Evolutionary conservation across 1,284 basidiomycete genomes (phyloP), one percentile per base, ranked within the genome.

Genomic region (Ceratobasidium sp.): DNA sequence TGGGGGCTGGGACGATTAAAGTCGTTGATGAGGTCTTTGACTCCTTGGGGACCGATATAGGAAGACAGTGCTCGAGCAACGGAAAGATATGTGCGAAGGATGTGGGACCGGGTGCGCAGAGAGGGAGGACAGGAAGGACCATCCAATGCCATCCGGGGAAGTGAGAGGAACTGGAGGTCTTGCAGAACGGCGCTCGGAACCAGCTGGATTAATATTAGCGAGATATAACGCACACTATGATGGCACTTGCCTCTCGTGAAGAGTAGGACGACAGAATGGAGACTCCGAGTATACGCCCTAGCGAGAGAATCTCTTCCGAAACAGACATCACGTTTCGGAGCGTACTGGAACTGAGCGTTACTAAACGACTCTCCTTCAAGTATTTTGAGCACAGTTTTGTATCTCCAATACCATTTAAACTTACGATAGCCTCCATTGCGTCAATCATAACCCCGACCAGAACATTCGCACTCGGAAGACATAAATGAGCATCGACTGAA

Each of bases 381-480:
- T 40, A 7, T 70, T 18, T 26, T 55, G 18, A 58, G 55, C 39
- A 23, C 23, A 44, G 3, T 4, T 0, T 18, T 39, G 33, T 33
- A 33, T 33, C 13, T 6, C 28, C 2, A 40, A 18, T 6, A 18
- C 33, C 18, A 18, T 20, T n/a, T 33, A 39, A 9, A n/a, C 68
- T 70, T 18, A 70, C 68, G 1, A 70, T 28, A 23, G 53, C 39
- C 15, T 70, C 68, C 55, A 70, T 42, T 15, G 53, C 68, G 33
- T 70, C 68, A 15, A 70, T 70, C 40, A 70, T 56, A 10, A 70
- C 68, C 23, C 68, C 68, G 13, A 70, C 68, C 10, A 70, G 23
- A n/a, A 70, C 39, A 42, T 70, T 70, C 39, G 68, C 68, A 33
- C 68, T 70, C 33, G 68, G 68, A 3, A 70, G 55, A 40, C 53